A percentile compares a stretch with the other conserved stretches of the same genome.
These are phyloP conservation scores for Aspergillus sp. DNA, from an alignment of 2,329 filamentous ascomycete genomes.

Conservation along the genomic window DNA sequence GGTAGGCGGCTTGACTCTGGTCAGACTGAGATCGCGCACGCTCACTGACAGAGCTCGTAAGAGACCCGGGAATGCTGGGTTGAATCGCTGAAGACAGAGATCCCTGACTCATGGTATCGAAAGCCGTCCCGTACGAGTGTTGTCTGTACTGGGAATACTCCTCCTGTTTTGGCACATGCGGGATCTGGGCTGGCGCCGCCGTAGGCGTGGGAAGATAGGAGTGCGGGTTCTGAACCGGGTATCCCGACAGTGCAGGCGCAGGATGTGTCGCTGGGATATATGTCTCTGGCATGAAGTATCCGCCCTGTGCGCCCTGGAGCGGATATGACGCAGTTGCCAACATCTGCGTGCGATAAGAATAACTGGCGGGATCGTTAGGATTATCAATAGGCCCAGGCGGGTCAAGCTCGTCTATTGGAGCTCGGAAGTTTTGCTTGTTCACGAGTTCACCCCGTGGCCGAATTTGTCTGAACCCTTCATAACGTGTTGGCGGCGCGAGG, in stretches of 20 bases:
- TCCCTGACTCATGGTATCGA: constrained; percentile 41
- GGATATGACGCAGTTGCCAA: constrained; percentile 40
- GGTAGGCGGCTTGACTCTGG: constrained; percentile 42
- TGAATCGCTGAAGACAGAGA: constrained; percentile 41
- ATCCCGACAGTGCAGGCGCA: constrained; percentile 39
- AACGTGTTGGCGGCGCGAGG: constrained; percentile 63
- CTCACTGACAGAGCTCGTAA: constrained; percentile 39
- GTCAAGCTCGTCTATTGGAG: constrained; percentile 66
- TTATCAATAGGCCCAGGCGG: constrained; percentile 42
- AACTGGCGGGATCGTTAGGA: constrained; percentile 45
- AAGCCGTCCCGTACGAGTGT: constrained; percentile 38
- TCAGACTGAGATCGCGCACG: constrained; percentile 43
- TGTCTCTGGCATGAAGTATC: constrained; percentile 42
- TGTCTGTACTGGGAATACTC: constrained; percentile 41
- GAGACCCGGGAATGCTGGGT: constrained; percentile 34
- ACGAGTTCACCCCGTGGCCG: constrained; percentile 63
- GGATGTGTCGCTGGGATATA: constrained; percentile 40
- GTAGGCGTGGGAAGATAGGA: constrained; percentile 42
- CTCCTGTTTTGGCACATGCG: constrained; percentile 37
- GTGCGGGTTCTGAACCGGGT: constrained; percentile 39
- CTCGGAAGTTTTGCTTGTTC: constrained; percentile 68
- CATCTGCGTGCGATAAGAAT: constrained; percentile 47
- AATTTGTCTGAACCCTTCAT: constrained; percentile 56
- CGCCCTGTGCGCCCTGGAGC: constrained; percentile 39
- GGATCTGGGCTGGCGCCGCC: constrained; percentile 32